Base-by-base conservation (phyloP, 305 asterid genomes). In the Fraxinus paxiana region DNA sequence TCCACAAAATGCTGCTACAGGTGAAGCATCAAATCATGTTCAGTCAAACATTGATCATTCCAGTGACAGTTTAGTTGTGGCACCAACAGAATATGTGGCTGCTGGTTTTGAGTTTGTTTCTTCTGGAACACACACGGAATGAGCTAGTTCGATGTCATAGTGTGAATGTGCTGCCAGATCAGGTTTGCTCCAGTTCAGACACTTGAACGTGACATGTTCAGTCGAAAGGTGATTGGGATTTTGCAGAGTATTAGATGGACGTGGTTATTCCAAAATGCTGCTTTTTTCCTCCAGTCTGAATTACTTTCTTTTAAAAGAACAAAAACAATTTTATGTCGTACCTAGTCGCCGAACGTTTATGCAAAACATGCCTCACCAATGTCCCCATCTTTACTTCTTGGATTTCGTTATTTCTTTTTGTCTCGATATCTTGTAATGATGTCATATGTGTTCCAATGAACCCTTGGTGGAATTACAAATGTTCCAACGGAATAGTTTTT, bases 11-110 rank as follows among this genome's bases (percentile, higher is more conserved):
- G 28, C 65, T 69, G 48, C 65, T 12, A 15, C 6, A 28, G 24
- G 51, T 28, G 87, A 80, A 78, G 59, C 77, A 43, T 43, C 80
- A 70, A 79, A 59, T 75, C 84, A 76, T 28, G 82, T 65, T 17
- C 69, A 63, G 63, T 18, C 80, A 28, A 75, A 30, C 30, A 56
- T 33, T 30, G 3, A 72, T 69, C 13, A 35, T 46, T 67, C 85
- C 33, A 38, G 73, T 13, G 80, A 73, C 31, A 51, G 51, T 41
- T 13, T 41, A 46, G 84, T 38, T 17, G 34, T 20, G 31, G 77
- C 37, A 41, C 71, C 75, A 82, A 71, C 43, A 74, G 84, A 80
- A 34, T 54, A 48, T n/a, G 76, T 81, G 13, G 74, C 74, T 59
- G 24, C 73, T 54, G 79, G 51, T 59, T 10, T 48, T 30, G 83